A percentile compares a stretch with the other conserved stretches of the same genome.
Evolutionary conservation across 352 stramenopile species (phyloP).

Genomic region (Blastocystis hominis): DNA sequence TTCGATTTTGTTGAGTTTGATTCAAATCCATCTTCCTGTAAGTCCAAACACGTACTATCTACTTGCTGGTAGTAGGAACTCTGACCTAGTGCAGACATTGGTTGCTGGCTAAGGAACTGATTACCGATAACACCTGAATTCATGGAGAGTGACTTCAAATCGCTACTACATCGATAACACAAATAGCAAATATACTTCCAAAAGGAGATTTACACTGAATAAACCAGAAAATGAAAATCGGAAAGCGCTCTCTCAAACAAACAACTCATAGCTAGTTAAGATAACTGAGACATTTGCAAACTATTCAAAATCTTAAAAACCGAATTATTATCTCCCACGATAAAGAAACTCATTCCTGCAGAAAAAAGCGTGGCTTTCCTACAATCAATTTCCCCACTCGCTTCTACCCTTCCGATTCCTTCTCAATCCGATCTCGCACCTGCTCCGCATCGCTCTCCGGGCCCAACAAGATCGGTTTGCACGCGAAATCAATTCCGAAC

Average conservation of each 20-base stretch:
- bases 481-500: background rate
- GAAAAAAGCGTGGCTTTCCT: background rate
- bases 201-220: background rate
- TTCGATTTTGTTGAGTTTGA: background rate
- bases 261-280: background rate
- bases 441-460: background rate
- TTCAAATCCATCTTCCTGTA: background rate
- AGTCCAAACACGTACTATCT: background rate
- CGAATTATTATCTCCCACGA: background rate
- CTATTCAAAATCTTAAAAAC: background rate
- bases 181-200: background rate
- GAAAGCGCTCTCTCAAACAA: background rate
- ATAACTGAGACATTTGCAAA: background rate
- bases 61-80: background rate
- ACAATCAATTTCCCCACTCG: background rate
- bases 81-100: background rate
- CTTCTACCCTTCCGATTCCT: background rate
- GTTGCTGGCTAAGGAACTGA: background rate
- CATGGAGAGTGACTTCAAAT: background rate
- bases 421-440: background rate
- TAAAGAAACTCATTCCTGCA: background rate
- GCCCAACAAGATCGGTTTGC: background rate
- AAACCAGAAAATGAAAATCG: background rate
- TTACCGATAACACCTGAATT: constrained; percentile 3
- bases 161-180: background rate